phyloP scores from a whole-genome alignment of 108 stramenopile genomes.

The Conticribra weissflogii region DNA sequence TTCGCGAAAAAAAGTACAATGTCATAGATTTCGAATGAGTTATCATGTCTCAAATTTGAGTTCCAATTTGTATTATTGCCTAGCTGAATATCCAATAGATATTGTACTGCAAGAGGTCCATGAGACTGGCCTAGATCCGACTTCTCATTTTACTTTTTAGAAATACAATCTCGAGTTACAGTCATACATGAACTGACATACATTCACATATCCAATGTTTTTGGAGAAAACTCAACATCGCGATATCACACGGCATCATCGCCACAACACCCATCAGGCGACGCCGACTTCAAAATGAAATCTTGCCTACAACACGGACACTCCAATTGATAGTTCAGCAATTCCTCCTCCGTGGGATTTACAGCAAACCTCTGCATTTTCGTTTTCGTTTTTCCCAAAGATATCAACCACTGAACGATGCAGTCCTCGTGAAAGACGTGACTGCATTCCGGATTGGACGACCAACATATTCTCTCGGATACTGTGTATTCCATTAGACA shows the following conservation, averaged over 20 bases:
- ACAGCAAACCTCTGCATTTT: slow-evolving; percentile 19
- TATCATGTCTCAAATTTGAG: no score
- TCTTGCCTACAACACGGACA: slow-evolving; percentile 56
- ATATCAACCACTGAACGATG: slow-evolving; percentile 40
- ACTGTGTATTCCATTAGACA: slow-evolving; percentile 44
- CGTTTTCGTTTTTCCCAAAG: slow-evolving; percentile 18
- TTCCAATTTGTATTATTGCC: no score
- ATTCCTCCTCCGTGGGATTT: slow-evolving; percentile 22
- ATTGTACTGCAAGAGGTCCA: no score
- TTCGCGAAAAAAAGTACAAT: no score
- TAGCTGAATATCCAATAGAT: no score
- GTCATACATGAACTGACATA: no score
- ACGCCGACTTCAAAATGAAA: slow-evolving; percentile 17
- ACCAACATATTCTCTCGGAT: slow-evolving; percentile 34
- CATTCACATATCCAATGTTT: no score
- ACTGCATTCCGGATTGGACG: slow-evolving; percentile 40
- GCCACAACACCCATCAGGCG: background rate
- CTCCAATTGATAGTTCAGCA: slow-evolving; percentile 38
- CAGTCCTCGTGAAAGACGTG: slow-evolving; percentile 57
- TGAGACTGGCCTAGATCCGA: no score
- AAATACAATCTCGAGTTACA: no score
- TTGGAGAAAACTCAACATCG: no score
- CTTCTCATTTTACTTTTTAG: no score
- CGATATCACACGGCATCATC: background rate
- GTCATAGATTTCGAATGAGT: no score